A percentile compares a stretch with the other conserved stretches of the same genome.
Conservation (phyloP, 1,284 basidiomycete genomes). For the Pyrrhoderma lamaoense region DNA sequence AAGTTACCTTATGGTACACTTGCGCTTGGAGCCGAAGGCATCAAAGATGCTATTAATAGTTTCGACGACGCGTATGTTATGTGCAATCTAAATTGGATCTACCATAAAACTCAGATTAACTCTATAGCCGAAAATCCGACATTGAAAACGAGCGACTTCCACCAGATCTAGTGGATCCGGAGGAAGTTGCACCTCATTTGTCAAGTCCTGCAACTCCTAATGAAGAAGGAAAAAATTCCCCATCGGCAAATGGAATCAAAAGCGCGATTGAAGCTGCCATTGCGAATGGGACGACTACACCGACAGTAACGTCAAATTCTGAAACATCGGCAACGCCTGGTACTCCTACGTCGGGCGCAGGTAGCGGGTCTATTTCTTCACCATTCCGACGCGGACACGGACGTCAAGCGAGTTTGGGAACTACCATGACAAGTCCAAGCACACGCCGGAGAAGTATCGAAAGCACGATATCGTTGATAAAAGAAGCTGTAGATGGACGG, state of each 20-base stretch:
- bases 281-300: conserved; percentile 32
- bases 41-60: conserved; percentile 90
- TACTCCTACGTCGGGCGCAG: conserved; percentile 26
- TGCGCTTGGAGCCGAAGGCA: conserved; percentile 87
- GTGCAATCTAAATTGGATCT: not conserved
- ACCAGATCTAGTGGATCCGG: conserved; percentile 89
- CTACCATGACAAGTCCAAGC: conserved; percentile 93
- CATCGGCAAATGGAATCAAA: conserved; percentile 48
- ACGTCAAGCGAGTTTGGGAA: conserved; percentile 87
- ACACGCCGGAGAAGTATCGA: conserved; percentile 89
- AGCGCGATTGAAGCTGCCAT: conserved; percentile 45
- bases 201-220: conserved; percentile 45
- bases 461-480: conserved; percentile 93
- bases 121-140: conserved; percentile 88
- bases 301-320: conserved; percentile 24
- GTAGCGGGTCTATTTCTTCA: conserved; percentile 27
- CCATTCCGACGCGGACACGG: conserved; percentile 73
- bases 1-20: conserved; percentile 84
- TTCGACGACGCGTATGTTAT: conserved; percentile 90
- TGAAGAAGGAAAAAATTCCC: conserved; percentile 36
- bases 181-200: conserved; percentile 41
- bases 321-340: conserved; percentile 17
- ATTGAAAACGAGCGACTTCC: conserved; percentile 98
- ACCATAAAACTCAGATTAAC: not conserved
- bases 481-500: conserved; percentile 76